Evolutionary conservation across 352 stramenopile genomes (phyloP).

Genomic region (Ophiocytium majus): DNA sequence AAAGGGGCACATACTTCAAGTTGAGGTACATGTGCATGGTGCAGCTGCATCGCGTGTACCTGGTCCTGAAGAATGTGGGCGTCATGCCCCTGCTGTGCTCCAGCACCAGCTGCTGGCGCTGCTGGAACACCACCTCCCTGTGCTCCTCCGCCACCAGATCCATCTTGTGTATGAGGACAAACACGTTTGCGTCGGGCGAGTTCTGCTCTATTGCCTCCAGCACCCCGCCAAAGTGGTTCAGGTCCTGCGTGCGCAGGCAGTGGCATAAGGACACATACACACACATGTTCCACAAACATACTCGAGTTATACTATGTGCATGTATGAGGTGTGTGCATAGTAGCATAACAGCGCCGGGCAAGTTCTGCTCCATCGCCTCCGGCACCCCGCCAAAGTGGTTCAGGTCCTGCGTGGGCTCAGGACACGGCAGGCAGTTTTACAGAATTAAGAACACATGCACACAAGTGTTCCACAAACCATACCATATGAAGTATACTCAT

Average conservation of each 20-base stretch:
- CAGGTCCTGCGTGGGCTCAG: constrained; percentile 95
- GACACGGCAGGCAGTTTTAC: too few species aligned
- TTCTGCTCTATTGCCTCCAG: constrained; percentile 97
- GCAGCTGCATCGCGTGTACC: too few species aligned
- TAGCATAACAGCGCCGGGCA: constrained; percentile 95
- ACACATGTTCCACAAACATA: too few species aligned
- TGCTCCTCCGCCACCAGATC: constrained; percentile 85
- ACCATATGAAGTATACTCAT: too few species aligned
- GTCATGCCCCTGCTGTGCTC: constrained; percentile 58
- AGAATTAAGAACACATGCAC: too few species aligned
- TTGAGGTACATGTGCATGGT: too few species aligned
- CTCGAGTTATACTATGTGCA: too few species aligned
- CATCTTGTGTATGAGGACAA: constrained; percentile 99
- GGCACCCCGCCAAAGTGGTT: constrained; percentile 93
- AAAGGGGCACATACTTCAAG: too few species aligned
- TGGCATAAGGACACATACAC: too few species aligned
- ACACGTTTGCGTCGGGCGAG: constrained; percentile 96
- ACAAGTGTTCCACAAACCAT: too few species aligned
- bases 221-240: constrained; percentile 93
- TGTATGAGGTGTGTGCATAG: constrained; percentile 99
- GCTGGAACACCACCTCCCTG: constrained; percentile 83
- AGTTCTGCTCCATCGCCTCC: constrained; percentile 97
- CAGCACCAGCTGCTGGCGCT: constrained; percentile 88
- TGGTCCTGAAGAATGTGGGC: constrained; percentile 54
- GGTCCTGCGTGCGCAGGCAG: too few species aligned